Conservation (phyloP, 169 alveolate species). For the Theileria sp. region DNA sequence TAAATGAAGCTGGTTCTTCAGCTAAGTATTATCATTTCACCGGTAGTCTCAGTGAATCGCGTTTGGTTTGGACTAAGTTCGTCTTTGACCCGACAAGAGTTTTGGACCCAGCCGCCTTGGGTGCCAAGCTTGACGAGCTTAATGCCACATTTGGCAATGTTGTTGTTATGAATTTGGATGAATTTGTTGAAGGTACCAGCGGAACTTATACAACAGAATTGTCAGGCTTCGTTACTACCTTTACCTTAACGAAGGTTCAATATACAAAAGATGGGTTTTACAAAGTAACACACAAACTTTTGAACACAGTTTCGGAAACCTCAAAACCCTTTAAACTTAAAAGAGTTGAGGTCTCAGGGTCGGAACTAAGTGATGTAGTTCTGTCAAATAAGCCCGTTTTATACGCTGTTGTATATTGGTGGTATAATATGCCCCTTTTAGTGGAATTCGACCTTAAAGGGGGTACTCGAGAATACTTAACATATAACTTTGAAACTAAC, state of each 20-base stretch:
- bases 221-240: not conserved
- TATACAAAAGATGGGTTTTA: not conserved
- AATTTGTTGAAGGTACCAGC: not conserved
- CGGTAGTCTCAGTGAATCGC: not conserved
- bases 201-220: conserved; percentile 11
- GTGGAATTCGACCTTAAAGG: conserved; percentile 5
- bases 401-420: not conserved
- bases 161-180: not conserved
- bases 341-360: not conserved
- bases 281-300: conserved; percentile 13
- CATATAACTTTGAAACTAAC: conserved; percentile 17
- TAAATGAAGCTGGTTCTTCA: not conserved
- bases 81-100: not conserved
- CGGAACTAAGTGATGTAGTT: conserved; percentile 8
- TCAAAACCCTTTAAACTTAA: conserved; percentile 8
- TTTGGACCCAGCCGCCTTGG: not conserved
- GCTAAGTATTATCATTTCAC: conserved; percentile 8
- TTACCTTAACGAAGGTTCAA: not conserved
- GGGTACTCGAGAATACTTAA: conserved; percentile 1
- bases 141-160: conserved; percentile 4
- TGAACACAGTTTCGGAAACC: not conserved
- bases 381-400: conserved; percentile 6
- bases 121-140: conserved; percentile 13
- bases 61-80: conserved; percentile 1
- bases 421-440: conserved; percentile 14